A percentile compares a stretch with the other conserved stretches of the same genome.
phyloP scores from a whole-genome alignment of 768 basidiomycete species.

The Panaeolus cyanescens region DNA sequence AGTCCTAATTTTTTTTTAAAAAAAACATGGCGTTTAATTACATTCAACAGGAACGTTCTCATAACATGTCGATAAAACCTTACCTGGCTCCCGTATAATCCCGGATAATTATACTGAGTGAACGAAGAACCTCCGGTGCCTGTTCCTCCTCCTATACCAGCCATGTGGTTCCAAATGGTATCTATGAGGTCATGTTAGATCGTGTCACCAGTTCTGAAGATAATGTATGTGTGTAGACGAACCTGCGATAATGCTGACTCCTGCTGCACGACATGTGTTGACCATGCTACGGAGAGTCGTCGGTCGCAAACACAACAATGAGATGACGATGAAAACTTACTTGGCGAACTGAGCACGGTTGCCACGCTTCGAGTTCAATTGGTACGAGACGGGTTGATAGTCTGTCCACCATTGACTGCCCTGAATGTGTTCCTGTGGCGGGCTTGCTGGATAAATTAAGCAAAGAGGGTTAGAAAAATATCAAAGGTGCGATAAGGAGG shows the following conservation, averaged over 20 bases:
- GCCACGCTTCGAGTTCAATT: constrained; percentile 64
- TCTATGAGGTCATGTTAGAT: constrained; percentile 28
- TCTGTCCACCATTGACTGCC: constrained; percentile 76
- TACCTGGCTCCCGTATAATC: constrained; percentile 47
- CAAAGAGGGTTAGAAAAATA: no score
- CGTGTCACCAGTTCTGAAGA: neutral
- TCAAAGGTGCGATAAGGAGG: no score
- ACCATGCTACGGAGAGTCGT: constrained; percentile 42
- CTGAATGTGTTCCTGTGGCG: constrained; percentile 57
- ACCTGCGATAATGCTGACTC: constrained; percentile 59
- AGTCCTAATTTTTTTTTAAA: no score
- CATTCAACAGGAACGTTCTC: neutral
- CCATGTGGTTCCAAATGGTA: constrained; percentile 71
- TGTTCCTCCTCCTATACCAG: constrained; percentile 48
- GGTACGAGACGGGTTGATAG: constrained; percentile 71
- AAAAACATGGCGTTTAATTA: no score
- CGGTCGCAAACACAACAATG: neutral
- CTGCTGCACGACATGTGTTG: constrained; percentile 49
- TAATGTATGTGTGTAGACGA: no score
- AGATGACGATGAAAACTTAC: constrained; percentile 14
- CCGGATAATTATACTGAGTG: constrained; percentile 56
- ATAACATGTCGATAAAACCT: constrained; percentile 16
- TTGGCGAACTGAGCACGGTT: constrained; percentile 50
- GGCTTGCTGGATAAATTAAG: no score
- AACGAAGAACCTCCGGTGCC: constrained; percentile 52